Evolutionary conservation across 768 basidiomycete species (phyloP).

Genomic region (Boletus pseudopeckii): DNA sequence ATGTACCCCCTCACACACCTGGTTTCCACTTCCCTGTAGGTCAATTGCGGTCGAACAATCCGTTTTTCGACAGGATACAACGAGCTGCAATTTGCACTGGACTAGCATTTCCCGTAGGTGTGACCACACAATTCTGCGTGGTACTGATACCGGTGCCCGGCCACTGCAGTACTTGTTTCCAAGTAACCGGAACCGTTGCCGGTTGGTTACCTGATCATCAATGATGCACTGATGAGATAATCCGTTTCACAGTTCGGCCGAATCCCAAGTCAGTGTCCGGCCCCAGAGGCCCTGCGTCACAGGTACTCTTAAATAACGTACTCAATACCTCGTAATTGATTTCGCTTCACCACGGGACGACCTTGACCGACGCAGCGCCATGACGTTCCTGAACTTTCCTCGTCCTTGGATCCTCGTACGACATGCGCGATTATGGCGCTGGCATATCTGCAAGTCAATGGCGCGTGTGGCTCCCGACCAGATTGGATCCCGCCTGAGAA

Average conservation of each 20-base stretch:
- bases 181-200: conserved; percentile 7
- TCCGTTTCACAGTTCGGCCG: conserved; percentile 9
- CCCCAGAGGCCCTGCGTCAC: too few relatives aligned
- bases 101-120: background rate
- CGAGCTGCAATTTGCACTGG: background rate
- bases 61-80: too few relatives aligned
- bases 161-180: background rate
- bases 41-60: background rate
- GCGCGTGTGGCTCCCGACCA: too few relatives aligned
- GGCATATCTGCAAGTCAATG: too few relatives aligned
- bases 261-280: background rate
- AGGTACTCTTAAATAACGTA: background rate
- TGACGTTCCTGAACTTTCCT: too few relatives aligned
- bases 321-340: too few relatives aligned
- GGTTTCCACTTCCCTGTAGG: background rate
- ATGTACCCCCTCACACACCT: background rate
- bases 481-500: background rate
- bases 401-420: background rate
- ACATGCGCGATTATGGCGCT: conserved; percentile 1
- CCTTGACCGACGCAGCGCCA: background rate
- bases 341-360: background rate
- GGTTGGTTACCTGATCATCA: background rate
- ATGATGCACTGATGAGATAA: conserved; percentile 1
- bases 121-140: background rate
- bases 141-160: background rate